Percentiles rank a stretch among this genome's conserved stretches.
These are phyloP conservation scores for Globisporangium cylindrosporum DNA, from an alignment of 352 stramenopile species.

Conservation along the genomic window DNA sequence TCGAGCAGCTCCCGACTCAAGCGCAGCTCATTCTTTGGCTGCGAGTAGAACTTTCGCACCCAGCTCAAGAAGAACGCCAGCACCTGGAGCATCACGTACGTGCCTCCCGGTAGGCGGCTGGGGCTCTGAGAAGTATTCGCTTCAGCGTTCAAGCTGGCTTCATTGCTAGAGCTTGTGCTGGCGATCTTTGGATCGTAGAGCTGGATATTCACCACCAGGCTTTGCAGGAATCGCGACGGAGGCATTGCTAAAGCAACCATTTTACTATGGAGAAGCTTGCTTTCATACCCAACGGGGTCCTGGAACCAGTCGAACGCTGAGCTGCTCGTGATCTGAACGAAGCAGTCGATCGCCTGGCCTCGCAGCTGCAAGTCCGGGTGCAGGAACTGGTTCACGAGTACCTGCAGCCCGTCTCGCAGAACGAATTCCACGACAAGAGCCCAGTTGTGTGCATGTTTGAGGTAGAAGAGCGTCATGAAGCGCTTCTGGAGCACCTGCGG, in stretches of 20 bases:
- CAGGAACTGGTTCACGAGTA: constrained; percentile 29
- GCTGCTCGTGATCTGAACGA: constrained; percentile 43
- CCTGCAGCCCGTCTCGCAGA: constrained; percentile 25
- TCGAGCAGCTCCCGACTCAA: constrained; percentile 31
- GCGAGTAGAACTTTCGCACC: constrained; percentile 41
- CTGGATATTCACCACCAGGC: constrained; percentile 28
- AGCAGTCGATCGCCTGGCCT: constrained; percentile 38
- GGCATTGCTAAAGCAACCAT: constrained; percentile 27
- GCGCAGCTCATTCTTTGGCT: constrained; percentile 29
- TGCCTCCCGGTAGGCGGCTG: constrained; percentile 20
- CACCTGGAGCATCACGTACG: constrained; percentile 35
- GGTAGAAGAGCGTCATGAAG: constrained; percentile 39
- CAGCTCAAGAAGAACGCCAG: constrained; percentile 47
- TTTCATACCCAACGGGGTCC: constrained; percentile 23
- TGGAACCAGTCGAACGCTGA: constrained; percentile 41
- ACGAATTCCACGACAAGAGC: constrained; percentile 33
- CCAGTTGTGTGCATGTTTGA: constrained; percentile 40
- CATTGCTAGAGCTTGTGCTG: not conserved
- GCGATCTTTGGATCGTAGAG: constrained; percentile 12
- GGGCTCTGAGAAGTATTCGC: not conserved
- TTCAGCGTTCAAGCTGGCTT: not conserved
- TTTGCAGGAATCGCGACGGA: constrained; percentile 17
- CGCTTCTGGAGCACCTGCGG: constrained; percentile 24
- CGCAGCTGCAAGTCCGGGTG: constrained; percentile 35
- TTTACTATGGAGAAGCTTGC: constrained; percentile 29